phyloP scores from a whole-genome alignment of 805 yeast species.

The Tetrapisispora pingtungensis region DNA sequence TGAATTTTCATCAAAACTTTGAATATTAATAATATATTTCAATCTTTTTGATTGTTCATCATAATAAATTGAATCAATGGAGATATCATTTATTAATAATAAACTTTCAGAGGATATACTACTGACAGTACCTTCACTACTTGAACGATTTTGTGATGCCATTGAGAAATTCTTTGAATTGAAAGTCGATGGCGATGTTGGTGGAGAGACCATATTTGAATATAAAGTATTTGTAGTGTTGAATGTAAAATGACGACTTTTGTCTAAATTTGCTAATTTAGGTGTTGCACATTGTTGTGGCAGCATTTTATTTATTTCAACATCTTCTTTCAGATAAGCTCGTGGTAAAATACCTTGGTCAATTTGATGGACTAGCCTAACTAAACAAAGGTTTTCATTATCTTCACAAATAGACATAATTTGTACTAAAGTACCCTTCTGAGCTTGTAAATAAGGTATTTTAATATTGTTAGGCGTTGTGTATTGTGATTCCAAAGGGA shows the following conservation, averaged over 20 bases:
- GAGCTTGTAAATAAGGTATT: not conserved
- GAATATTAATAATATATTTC: constrained; percentile 12
- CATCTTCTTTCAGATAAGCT: constrained; percentile 8
- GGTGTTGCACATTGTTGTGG: not conserved
- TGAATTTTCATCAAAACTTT: constrained; percentile 6
- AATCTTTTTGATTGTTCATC: constrained; percentile 8
- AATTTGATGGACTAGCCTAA: constrained; percentile 9
- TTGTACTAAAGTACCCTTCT: constrained; percentile 10
- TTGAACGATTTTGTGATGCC: constrained; percentile 9
- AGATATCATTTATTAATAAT: not conserved
- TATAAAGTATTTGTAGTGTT: not conserved
- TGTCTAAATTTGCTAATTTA: not conserved
- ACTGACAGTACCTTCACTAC: not conserved
- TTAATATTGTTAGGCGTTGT: not conserved
- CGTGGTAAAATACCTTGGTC: constrained; percentile 12
- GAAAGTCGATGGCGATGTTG: constrained; percentile 16
- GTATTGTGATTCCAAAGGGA: not conserved
- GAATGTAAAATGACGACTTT: not conserved
- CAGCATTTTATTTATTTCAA: constrained; percentile 3
- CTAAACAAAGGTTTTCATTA: constrained; percentile 5
- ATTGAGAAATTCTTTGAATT: constrained; percentile 9
- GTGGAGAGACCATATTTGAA: constrained; percentile 9
- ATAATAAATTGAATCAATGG: constrained; percentile 6
- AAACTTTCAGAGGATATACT: not conserved
- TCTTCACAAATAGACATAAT: constrained; percentile 7